Evolutionary conservation across 169 alveolate species (phyloP).

Genomic region (Cryptosporidium canis): DNA sequence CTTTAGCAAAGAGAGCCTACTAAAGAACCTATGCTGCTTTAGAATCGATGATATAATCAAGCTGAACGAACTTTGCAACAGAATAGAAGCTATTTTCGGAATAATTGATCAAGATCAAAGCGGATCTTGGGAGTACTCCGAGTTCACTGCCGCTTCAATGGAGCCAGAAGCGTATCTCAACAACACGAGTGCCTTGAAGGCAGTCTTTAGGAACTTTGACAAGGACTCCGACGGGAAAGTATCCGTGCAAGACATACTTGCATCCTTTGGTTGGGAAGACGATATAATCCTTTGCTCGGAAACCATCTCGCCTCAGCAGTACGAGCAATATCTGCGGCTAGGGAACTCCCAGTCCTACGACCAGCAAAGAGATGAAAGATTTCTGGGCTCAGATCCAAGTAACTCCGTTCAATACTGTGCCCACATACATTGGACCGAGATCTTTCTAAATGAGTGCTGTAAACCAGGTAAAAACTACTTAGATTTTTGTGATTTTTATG

Average conservation of each 20-base stretch:
- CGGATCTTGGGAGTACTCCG: slow-evolving; percentile 69
- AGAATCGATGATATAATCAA: slow-evolving; percentile 7
- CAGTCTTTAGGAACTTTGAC: slow-evolving; percentile 64
- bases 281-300: slow-evolving; percentile 67
- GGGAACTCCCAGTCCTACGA: slow-evolving; percentile 23
- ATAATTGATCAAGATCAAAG: slow-evolving; percentile 71
- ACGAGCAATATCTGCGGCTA: slow-evolving; percentile 28
- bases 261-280: slow-evolving; percentile 72
- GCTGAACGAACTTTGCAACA: slow-evolving; percentile 46
- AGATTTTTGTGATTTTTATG: slow-evolving; percentile 59
- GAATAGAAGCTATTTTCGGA: slow-evolving; percentile 50
- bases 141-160: slow-evolving; percentile 69
- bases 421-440: slow-evolving; percentile 71
- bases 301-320: slow-evolving; percentile 52
- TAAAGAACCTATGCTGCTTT: slow-evolving; percentile 14
- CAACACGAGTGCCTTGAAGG: slow-evolving; percentile 23
- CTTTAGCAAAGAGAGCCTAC: background rate
- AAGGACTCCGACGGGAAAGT: slow-evolving; percentile 71
- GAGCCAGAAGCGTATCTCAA: slow-evolving; percentile 29
- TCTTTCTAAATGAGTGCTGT: slow-evolving; percentile 66
- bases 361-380: background rate
- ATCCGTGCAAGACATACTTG: slow-evolving; percentile 66
- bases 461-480: slow-evolving; percentile 61
- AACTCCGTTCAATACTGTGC: slow-evolving; percentile 62
- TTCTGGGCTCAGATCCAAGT: background rate